Conservation (phyloP, 495 filamentous ascomycete genomes). For the Rhypophila decipiens region DNA sequence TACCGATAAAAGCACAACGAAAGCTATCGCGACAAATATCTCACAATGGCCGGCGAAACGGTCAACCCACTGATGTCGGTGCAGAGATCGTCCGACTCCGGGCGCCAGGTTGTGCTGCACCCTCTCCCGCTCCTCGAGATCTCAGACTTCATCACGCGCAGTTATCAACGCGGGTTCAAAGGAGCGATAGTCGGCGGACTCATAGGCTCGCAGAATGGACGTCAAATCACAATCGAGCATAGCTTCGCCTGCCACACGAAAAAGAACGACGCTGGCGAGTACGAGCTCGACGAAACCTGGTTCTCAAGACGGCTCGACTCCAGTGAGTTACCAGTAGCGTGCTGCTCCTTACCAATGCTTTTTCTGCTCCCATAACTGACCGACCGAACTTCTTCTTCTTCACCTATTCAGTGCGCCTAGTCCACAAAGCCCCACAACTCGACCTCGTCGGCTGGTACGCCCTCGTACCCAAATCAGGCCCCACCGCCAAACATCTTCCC, state of each 20-base stretch:
- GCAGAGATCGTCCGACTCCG: conserved; percentile 61
- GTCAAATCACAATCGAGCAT: conserved; percentile 84
- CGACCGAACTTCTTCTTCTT: background rate
- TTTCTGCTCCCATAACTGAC: background rate
- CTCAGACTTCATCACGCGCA: conserved; percentile 91
- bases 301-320: conserved; percentile 76
- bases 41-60: conserved; percentile 12
- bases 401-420: conserved; percentile 62
- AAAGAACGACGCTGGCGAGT: conserved; percentile 41
- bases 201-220: conserved; percentile 83
- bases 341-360: background rate
- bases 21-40: background rate
- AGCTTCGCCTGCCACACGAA: conserved; percentile 73
- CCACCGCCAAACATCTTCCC: conserved; percentile 57
- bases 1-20: too few species aligned
- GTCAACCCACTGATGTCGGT: conserved; percentile 35
- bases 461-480: conserved; percentile 67
- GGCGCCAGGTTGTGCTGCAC: conserved; percentile 79
- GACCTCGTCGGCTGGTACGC: conserved; percentile 96
- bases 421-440: conserved; percentile 74
- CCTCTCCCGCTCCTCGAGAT: conserved; percentile 93
- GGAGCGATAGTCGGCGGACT: conserved; percentile 82
- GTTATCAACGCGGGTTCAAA: conserved; percentile 65
- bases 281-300: conserved; percentile 59
- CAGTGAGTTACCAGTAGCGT: conserved; percentile 47